Conservation (phyloP, 2,329 filamentous ascomycete genomes). For the Colletotrichum graminicola region DNA sequence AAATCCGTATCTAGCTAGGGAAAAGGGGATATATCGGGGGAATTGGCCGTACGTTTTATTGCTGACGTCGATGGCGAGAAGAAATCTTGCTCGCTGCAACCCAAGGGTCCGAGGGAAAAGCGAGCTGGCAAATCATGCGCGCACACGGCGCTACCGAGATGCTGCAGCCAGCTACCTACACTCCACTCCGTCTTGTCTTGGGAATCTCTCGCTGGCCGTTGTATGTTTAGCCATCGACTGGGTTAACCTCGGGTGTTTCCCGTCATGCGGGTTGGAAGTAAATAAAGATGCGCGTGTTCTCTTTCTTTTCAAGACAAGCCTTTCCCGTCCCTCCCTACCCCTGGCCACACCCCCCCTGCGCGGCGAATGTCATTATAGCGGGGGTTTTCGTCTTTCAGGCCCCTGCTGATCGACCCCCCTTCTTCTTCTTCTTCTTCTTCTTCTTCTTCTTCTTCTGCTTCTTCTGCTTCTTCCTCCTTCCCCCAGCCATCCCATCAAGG, state of each 20-base stretch:
- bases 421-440: too few relatives aligned
- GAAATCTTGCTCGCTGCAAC: constrained; percentile 21
- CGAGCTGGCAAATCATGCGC: too few relatives aligned
- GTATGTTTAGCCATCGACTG: too few relatives aligned
- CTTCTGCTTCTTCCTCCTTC: too few relatives aligned
- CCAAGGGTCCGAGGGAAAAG: background rate
- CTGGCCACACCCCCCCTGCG: background rate
- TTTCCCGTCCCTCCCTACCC: too few relatives aligned
- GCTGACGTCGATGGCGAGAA: constrained; percentile 36
- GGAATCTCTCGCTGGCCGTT: too few relatives aligned
- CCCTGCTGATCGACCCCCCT: constrained; percentile 16
- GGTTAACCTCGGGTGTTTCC: background rate
- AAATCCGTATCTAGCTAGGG: background rate
- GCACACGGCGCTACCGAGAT: background rate
- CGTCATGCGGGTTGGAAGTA: background rate
- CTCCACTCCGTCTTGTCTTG: too few relatives aligned
- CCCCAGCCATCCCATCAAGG: constrained; percentile 2
- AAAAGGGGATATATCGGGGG: background rate
- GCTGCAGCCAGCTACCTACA: too few relatives aligned
- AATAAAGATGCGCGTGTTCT: background rate
- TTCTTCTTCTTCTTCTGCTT: too few relatives aligned
- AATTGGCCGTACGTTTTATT: background rate
- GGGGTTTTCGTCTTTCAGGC: constrained; percentile 7
- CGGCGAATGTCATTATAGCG: background rate
- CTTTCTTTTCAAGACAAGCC: background rate